These are phyloP conservation scores for Lactifluus subvellereus DNA, from an alignment of 768 basidiomycete species.

Conservation along the genomic window DNA sequence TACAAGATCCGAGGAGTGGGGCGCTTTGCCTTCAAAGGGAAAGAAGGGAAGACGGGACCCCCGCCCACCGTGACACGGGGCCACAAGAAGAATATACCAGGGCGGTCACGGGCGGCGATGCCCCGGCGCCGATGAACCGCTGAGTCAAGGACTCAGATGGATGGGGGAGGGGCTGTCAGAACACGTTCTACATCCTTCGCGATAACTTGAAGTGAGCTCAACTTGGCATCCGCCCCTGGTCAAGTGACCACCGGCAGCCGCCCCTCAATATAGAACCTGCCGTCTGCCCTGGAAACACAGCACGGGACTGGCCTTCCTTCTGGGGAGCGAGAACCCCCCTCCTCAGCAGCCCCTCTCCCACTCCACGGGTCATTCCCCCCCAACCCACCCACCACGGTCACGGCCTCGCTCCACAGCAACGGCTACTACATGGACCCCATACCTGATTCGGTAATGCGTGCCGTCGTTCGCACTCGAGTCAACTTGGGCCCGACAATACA, in stretches of 20 bases:
- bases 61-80: constrained; percentile 11
- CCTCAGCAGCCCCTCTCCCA: neutral
- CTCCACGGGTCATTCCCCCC: neutral
- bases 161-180: constrained; percentile 4
- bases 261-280: neutral
- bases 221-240: constrained; percentile 3
- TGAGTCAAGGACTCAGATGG: constrained; percentile 1
- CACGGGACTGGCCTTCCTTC: neutral
- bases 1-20: constrained; percentile 3
- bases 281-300: neutral
- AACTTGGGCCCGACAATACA: neutral
- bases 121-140: neutral
- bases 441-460: neutral
- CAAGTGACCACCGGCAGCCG: constrained; percentile 1
- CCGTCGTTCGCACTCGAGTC: neutral
- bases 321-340: neutral
- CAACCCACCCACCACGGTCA: neutral
- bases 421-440: neutral
- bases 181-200: constrained; percentile 14
- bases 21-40: constrained; percentile 2
- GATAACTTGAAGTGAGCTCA: neutral
- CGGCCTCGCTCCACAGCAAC: no score
- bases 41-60: neutral
- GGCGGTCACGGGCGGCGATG: no score
- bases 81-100: neutral